Evolutionary conservation across 306 rosid genomes (phyloP), one percentile per base, ranked within the genome.

Genomic region (Coriaria nepalensis): DNA sequence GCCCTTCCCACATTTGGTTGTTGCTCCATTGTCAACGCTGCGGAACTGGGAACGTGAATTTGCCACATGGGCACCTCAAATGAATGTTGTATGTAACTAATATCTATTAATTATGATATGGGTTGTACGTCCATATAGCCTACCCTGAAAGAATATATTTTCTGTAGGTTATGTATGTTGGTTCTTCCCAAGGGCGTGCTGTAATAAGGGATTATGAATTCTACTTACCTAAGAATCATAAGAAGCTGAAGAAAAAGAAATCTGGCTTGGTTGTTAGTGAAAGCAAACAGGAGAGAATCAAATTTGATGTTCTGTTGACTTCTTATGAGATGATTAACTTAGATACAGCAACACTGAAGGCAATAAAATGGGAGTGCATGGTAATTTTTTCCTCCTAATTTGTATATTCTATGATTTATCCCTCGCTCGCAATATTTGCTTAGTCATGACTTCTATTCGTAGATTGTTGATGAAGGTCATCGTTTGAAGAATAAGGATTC

Each of bases 381-480:
- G 95, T 90, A 73, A 63, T 63, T 12, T 55, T 62, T 52, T 55
- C 39, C 32, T 47, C 41, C 57, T 14, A 33, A 50, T 44, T 9
- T 43, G 37, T 62, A 35, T 56, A 40, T 64, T 59, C 47, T 45
- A 46, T 50, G 9, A 32, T 36, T 61, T 55, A 7, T 55, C 35
- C 43, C 37, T 33, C 5, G 33, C 47, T 53, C 15, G 43, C 38
- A 40, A 37, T 67, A 65, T 57, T 48, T 64, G 45, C 45, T 47
- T 56, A 54, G 56, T 49, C 47, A 64, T 68, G 66, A 34, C 56
- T 32, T 66, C 53, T 45, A 10, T 40, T 46, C 44, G 49, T 70
- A 90, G 95, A 85, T 92, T 73, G 87, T 92, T 59, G 96, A 92
- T 69, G 98, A 92, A 82, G 98, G 98, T 32, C 98, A 92, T 64